These are phyloP conservation scores for Meyerozyma elateridarum DNA, from an alignment of 1,139 yeast species.

Conservation along the genomic window DNA sequence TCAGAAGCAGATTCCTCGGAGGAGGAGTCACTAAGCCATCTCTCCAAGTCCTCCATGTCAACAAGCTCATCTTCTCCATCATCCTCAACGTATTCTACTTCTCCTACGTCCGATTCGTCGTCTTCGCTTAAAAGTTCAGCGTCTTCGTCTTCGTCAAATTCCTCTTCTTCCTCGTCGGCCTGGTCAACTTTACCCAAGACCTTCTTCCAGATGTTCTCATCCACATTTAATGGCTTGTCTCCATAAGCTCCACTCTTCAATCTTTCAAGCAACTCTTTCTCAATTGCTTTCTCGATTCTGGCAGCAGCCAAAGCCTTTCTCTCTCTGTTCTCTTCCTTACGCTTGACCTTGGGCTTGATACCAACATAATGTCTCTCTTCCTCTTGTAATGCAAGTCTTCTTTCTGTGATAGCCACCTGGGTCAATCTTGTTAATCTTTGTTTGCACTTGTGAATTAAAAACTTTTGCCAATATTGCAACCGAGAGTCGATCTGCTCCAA, in stretches of 20 bases:
- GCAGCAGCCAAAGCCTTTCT: conserved; percentile 97
- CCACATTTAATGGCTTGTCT: conserved; percentile 94
- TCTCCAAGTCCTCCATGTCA: conserved; percentile 86
- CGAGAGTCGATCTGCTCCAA: conserved; percentile 83
- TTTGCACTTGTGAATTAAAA: conserved; percentile 86
- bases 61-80: conserved; percentile 76
- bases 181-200: conserved; percentile 74
- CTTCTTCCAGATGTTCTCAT: conserved; percentile 92
- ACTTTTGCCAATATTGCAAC: conserved; percentile 89
- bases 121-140: conserved; percentile 55
- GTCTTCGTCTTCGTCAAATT: conserved; percentile 53
- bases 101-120: conserved; percentile 67
- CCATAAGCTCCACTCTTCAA: conserved; percentile 98
- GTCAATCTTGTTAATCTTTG: conserved; percentile 92
- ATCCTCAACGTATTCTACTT: conserved; percentile 82
- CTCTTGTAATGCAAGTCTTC: conserved; percentile 85
- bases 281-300: conserved; percentile 91
- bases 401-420: conserved; percentile 94
- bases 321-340: conserved; percentile 91
- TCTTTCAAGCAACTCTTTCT: conserved; percentile 88
- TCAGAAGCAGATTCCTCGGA: conserved; percentile 31
- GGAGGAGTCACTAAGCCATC: conserved; percentile 74
- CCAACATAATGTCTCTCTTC: conserved; percentile 93
- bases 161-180: conserved; percentile 55
- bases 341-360: conserved; percentile 85